These are phyloP conservation scores for Strobilomyces dryophilus DNA, from an alignment of 768 basidiomycete species.

Conservation along the genomic window DNA sequence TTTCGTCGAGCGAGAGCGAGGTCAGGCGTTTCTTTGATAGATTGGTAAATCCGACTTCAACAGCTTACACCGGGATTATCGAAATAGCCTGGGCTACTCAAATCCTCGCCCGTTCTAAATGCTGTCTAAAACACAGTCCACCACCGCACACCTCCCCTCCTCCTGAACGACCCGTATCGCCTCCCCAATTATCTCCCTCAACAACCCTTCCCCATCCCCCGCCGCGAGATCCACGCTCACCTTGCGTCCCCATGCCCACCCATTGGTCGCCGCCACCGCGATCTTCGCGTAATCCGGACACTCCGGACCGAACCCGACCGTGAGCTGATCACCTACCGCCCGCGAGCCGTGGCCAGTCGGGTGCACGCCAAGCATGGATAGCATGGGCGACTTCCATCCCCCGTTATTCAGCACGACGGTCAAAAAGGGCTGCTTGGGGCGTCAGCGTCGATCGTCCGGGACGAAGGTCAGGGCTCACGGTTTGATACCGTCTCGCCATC, in stretches of 20 bases:
- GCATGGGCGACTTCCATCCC: constrained; percentile 62
- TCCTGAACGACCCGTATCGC: constrained; percentile 53
- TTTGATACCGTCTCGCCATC: constrained; percentile 67
- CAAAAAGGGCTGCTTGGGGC: constrained; percentile 52
- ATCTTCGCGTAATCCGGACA: constrained; percentile 59
- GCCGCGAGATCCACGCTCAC: constrained; percentile 27
- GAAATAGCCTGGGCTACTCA: too few species aligned
- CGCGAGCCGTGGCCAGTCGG: constrained; percentile 52
- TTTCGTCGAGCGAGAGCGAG: background rate
- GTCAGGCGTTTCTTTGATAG: too few species aligned
- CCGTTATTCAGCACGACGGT: constrained; percentile 72
- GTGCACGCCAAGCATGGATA: constrained; percentile 63
- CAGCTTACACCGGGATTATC: too few species aligned
- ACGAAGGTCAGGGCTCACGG: constrained; percentile 37
- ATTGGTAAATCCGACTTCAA: too few species aligned
- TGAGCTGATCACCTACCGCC: constrained; percentile 43
- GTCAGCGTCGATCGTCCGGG: background rate
- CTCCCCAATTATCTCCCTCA: constrained; percentile 39
- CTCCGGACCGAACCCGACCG: constrained; percentile 61
- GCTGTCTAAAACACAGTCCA: constrained; percentile 54
- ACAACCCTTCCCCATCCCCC: constrained; percentile 16
- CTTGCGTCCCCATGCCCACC: constrained; percentile 57
- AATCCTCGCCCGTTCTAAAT: constrained; percentile 23
- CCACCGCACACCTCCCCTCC: constrained; percentile 58
- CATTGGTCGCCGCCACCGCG: constrained; percentile 63